These are phyloP conservation scores for Zymoseptoria pseudotritici DNA, from an alignment of 2,329 filamentous ascomycete species.

Conservation along the genomic window DNA sequence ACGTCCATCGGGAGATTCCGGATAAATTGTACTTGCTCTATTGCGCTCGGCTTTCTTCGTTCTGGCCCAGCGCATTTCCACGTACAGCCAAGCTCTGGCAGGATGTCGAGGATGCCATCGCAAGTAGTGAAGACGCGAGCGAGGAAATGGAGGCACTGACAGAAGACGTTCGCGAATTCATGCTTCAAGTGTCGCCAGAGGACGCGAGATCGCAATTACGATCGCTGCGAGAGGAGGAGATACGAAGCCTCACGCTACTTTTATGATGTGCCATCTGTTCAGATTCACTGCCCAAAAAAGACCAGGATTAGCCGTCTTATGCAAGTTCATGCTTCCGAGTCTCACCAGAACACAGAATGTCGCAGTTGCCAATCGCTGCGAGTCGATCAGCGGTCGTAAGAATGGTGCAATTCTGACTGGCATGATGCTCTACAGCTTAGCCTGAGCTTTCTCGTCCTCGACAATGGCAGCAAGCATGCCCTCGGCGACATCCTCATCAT, in stretches of 20 bases:
- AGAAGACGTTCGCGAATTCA: constrained; percentile 1
- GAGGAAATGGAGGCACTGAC: constrained; percentile 5
- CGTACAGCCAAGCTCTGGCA: constrained; percentile 6
- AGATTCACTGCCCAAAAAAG: no score
- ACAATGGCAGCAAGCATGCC: constrained; percentile 48
- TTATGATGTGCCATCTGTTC: no score
- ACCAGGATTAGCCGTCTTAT: not conserved
- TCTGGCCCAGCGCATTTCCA: constrained; percentile 6
- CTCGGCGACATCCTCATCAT: constrained; percentile 50
- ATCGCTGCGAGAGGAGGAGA: not conserved
- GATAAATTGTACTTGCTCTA: constrained; percentile 11
- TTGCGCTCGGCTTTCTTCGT: constrained; percentile 4
- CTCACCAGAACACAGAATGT: constrained; percentile 4
- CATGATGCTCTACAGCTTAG: constrained; percentile 16
- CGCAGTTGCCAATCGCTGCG: constrained; percentile 1
- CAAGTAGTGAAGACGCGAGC: constrained; percentile 1
- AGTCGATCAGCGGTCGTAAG: not conserved
- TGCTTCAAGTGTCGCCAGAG: constrained; percentile 2
- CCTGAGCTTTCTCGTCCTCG: constrained; percentile 28
- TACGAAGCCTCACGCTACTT: no score
- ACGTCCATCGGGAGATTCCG: constrained; percentile 9
- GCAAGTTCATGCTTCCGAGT: not conserved
- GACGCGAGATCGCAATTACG: constrained; percentile 6
- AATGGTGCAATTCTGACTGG: not conserved
- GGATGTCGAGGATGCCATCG: constrained; percentile 3